Percentiles rank a stretch among this genome's conserved stretches.
Conservation (phyloP, 2,329 filamentous ascomycete species). For the Venturia aucupariae region DNA sequence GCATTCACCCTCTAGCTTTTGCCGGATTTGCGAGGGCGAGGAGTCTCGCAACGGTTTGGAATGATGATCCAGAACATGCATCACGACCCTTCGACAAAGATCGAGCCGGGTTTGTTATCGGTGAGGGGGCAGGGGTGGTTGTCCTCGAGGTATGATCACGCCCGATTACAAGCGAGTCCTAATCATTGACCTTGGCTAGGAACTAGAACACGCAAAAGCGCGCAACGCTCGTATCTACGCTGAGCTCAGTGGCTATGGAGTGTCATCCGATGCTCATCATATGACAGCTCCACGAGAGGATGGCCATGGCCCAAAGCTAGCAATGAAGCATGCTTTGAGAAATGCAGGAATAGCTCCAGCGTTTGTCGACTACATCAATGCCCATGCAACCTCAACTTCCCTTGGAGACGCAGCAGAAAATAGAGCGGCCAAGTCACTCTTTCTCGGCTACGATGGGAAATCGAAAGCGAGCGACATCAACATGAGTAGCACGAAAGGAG, state of each 20-base stretch:
- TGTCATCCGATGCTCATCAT: conserved; percentile 83
- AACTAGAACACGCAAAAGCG: conserved; percentile 74
- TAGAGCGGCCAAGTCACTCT: conserved; percentile 64
- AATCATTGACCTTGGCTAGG: conserved; percentile 33
- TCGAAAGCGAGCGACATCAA: conserved; percentile 56
- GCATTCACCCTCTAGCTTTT: conserved; percentile 87
- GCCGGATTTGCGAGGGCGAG: conserved; percentile 84
- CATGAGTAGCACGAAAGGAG: conserved; percentile 89
- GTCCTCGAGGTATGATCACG: conserved; percentile 57
- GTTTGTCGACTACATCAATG: conserved; percentile 84
- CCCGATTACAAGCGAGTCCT: neutral
- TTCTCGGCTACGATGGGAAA: conserved; percentile 64
- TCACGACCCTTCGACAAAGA: conserved; percentile 80
- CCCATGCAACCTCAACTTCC: conserved; percentile 81
- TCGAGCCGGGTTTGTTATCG: conserved; percentile 80
- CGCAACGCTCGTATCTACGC: conserved; percentile 79
- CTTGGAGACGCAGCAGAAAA: conserved; percentile 88
- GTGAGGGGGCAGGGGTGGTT: conserved; percentile 81
- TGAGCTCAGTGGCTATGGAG: conserved; percentile 80
- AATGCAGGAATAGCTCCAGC: conserved; percentile 60
- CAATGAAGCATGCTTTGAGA: conserved; percentile 76
- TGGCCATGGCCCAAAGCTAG: conserved; percentile 68
- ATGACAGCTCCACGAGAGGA: conserved; percentile 84
- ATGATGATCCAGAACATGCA: conserved; percentile 58
- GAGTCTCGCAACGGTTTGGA: conserved; percentile 75